phyloP scores from a whole-genome alignment of 116 monocot species.

The Cymodocea nodosa region DNA sequence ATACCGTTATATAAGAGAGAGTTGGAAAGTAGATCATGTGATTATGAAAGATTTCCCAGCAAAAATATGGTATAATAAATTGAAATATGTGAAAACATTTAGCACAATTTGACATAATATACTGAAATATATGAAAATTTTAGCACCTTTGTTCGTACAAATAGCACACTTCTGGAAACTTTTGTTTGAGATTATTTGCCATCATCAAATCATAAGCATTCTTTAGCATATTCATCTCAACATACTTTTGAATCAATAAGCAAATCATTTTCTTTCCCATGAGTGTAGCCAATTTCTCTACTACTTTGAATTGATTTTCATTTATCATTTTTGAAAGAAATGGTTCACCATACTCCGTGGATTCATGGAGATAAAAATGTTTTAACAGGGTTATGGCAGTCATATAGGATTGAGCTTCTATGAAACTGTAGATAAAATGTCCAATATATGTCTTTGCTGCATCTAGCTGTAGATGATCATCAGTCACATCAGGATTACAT shows the following conservation, averaged over 20 bases:
- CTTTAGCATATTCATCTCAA: conserved; percentile 82
- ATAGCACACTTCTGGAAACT: conserved; percentile 65
- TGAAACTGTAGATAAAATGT: conserved; percentile 27
- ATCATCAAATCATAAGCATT: conserved; percentile 65
- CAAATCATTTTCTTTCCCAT: conserved; percentile 70
- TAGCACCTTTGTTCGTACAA: conserved; percentile 68
- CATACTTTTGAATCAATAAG: conserved; percentile 65
- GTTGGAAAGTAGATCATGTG: background rate
- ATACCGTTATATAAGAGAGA: background rate
- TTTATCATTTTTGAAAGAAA: conserved; percentile 59
- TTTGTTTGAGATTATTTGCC: conserved; percentile 51
- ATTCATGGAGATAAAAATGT: conserved; percentile 41
- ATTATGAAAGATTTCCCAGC: too few species aligned
- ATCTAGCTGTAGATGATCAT: conserved; percentile 29
- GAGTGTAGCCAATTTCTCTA: conserved; percentile 72
- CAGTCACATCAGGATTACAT: conserved; percentile 23
- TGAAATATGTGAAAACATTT: background rate
- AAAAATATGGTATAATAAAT: too few species aligned
- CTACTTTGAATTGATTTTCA: conserved; percentile 52
- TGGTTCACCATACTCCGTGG: conserved; percentile 30
- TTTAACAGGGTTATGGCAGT: conserved; percentile 62
- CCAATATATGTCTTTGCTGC: conserved; percentile 35
- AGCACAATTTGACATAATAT: too few species aligned
- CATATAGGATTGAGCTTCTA: conserved; percentile 62
- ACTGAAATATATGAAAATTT: background rate